Evolutionary conservation across 2,329 filamentous ascomycete genomes (phyloP), one percentile per base, ranked within the genome.

Genomic region (Cordyceps cateniannulata): DNA sequence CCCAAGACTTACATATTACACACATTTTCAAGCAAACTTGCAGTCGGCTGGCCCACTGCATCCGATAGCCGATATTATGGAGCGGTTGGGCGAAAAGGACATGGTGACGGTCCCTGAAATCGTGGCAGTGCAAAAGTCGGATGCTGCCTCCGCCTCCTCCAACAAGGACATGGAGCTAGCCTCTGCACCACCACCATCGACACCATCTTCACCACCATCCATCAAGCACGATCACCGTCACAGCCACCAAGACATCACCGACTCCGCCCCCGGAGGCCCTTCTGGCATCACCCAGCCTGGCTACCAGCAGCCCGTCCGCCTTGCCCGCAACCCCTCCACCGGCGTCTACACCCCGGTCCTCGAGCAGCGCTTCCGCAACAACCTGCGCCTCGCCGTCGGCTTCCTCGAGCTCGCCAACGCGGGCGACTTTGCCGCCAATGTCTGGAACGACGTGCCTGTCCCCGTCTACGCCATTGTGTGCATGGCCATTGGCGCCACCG

Each of bases 341-440:
- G 61, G 61, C 49, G 18, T n/a, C 14, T 62, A 59, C 24, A 16
- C 24, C 6, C 49, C 55, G 16, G 48, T 62, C 35, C 56, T 54
- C 29, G 54, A 62, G 55, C 55, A 55, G 4, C 67, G 66, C 1
- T 63, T 72, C 6, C 60, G 66, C 38, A 72, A 72, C 61, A 68
- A 74, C 20, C 66, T 74, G 1, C 63, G 67, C 24, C 66, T 67
- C 27, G 67, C 66, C 5, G 69, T 82, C 1, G 82, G 80, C 0
- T 79, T 79, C 52, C 76, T 85, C 20, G 82, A 85, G 62, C 72
- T 83, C 2, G 79, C 79, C 58, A 85, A 85, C 65, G 80, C 80
- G 0, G 76, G 77, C 2, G 82, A 85, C 64, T 84, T 84, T 59
- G 80, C 81, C 0, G 82, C 82, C 60, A 84, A 85, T 59, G 76